Percentiles rank a stretch among this genome's conserved stretches.
phyloP scores from a whole-genome alignment of 148 eudicot genomes.

The Arctostaphylos glauca region DNA sequence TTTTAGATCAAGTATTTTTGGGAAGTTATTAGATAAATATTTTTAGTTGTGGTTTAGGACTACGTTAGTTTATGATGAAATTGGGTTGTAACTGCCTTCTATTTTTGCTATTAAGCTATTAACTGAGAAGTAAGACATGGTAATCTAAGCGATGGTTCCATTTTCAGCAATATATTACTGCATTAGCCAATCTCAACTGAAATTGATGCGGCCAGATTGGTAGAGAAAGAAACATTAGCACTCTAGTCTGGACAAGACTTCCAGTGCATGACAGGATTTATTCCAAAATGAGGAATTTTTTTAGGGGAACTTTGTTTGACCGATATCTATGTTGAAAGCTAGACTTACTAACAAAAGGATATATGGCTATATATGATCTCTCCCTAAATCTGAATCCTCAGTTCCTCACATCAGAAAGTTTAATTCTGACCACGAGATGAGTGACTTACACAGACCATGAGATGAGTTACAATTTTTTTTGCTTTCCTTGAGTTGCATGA shows the following conservation, averaged over 20 bases:
- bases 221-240: background rate
- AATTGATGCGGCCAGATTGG: background rate
- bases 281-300: background rate
- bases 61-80: background rate
- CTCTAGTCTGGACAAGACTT: background rate
- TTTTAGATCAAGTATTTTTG: no score
- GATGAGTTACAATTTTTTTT: background rate
- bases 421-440: background rate
- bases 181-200: background rate
- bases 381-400: background rate
- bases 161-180: background rate
- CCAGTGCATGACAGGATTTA: background rate
- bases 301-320: background rate
- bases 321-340: background rate
- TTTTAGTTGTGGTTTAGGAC: background rate
- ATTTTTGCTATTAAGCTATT: background rate
- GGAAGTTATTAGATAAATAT: background rate
- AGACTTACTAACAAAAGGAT: background rate
- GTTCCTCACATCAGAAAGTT: background rate
- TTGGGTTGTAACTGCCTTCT: background rate
- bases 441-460: background rate
- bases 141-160: background rate
- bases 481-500: background rate
- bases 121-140: background rate
- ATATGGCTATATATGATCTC: background rate